Base-by-base conservation (phyloP, 345 rosid species). In the Corchorus capsularis region DNA sequence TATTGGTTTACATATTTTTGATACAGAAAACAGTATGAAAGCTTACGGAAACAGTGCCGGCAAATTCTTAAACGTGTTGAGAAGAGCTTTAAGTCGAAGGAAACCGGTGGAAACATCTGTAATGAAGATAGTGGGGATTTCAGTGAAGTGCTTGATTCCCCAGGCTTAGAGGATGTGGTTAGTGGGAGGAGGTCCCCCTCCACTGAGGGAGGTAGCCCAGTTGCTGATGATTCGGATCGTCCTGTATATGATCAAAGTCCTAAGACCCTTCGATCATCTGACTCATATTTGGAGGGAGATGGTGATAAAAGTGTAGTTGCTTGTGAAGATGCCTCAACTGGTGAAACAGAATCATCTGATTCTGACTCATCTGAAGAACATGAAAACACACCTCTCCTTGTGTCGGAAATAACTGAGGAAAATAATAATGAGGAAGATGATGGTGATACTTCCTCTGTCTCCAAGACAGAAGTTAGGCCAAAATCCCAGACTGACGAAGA, bases 11-110 rank as follows among this genome's bases (percentile, higher is more conserved):
- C 53, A 27, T 74, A 4, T 71, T 59, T 78, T 54, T 75, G 75
- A 14, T 80, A 80, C 90, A 94, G 97, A 79, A 87, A 82, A 79
- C 89, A 87, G 82, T 94, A 89, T 70, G 93, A 92, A 78, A 79
- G 74, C 79, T 77, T 92, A 77, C 75, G 91, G 70, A 90, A 84
- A 82, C 87, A 84, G 77, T 94, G 97, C 79, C 79, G 15, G 35
- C 86, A 73, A 79, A 82, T 86, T 50, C 81, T 79, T 75, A 78
- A 74, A 63, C 82, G 82, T 67, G 63, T 20, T 63, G 82, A 83
- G 63, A 87, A 81, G 84, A 85, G 75, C 56, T 79, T 72, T 63
- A 83, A 76, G 77, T 67, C 79, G 72, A 85, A 82, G 79, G 87
- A 86, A 74, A 79, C 75, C 75, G 73, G 78, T 73, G 85, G 80